Conservation (phyloP, 2,329 filamentous ascomycete genomes). For the Elsinoe fawcettii region DNA sequence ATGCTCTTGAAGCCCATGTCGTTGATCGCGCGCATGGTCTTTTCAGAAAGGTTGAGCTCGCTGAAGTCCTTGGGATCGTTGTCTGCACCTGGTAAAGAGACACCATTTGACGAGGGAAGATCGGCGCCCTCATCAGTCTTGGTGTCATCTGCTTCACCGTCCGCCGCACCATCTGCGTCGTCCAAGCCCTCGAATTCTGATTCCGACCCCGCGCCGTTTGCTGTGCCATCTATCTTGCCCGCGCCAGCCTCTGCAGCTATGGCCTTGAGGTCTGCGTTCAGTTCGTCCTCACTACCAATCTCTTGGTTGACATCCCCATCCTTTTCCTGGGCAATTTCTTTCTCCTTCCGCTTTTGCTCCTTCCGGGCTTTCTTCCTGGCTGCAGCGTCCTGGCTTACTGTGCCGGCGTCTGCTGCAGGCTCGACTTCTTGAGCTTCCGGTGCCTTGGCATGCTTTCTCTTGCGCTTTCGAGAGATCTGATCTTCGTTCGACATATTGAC, state of each 20-base stretch:
- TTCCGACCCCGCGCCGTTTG: constrained; percentile 29
- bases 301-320: constrained; percentile 24
- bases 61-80: constrained; percentile 62
- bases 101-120: constrained; percentile 48
- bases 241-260: constrained; percentile 20
- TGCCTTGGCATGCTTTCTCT: constrained; percentile 40
- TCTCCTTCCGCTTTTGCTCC: constrained; percentile 28
- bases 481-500: constrained; percentile 32
- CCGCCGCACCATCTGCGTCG: constrained; percentile 25
- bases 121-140: constrained; percentile 37
- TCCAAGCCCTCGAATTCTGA: constrained; percentile 28
- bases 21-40: constrained; percentile 77
- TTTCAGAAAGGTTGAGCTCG: constrained; percentile 77
- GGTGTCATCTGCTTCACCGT: constrained; percentile 18
- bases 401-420: neutral
- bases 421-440: constrained; percentile 16
- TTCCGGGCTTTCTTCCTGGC: constrained; percentile 37
- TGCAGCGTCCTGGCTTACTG: constrained; percentile 25
- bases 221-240: constrained; percentile 28
- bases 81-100: constrained; percentile 52
- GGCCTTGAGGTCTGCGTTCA: constrained; percentile 30
- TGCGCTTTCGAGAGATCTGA: constrained; percentile 39
- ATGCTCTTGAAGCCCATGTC: constrained; percentile 93
- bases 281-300: constrained; percentile 27
- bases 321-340: constrained; percentile 15